Evolutionary conservation across 2,329 filamentous ascomycete genomes (phyloP).

Genomic region (Trichophyton simii): DNA sequence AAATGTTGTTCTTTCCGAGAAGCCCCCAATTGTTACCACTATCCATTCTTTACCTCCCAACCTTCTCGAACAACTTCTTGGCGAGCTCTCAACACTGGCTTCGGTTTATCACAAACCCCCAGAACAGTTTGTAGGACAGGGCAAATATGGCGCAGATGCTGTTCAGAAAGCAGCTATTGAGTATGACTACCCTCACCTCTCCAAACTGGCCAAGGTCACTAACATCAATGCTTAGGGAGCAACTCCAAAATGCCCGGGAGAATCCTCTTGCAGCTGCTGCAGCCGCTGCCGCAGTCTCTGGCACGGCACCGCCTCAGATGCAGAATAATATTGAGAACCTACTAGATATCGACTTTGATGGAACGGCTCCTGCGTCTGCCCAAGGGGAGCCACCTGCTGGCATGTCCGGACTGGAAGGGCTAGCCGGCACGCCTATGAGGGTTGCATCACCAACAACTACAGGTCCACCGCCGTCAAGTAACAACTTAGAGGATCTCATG

Average conservation of each 20-base stretch:
- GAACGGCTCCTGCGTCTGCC: conserved; percentile 76
- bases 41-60: conserved; percentile 77
- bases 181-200: conserved; percentile 26
- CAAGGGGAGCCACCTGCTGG: conserved; percentile 51
- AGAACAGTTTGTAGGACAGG: conserved; percentile 94
- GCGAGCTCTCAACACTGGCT: conserved; percentile 83
- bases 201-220: conserved; percentile 10
- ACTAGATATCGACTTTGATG: conserved; percentile 92
- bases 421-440: conserved; percentile 46
- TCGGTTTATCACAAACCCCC: conserved; percentile 98
- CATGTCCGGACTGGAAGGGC: conserved; percentile 49
- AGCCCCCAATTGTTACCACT: conserved; percentile 86
- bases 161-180: conserved; percentile 93
- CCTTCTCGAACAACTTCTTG: conserved; percentile 78
- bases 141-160: conserved; percentile 82
- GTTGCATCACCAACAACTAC: conserved; percentile 33
- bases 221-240: conserved; percentile 45
- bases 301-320: conserved; percentile 38
- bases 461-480: conserved; percentile 27
- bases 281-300: conserved; percentile 49
- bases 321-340: conserved; percentile 87
- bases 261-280: conserved; percentile 87
- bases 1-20: conserved; percentile 84
- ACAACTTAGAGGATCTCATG: conserved; percentile 71
- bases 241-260: conserved; percentile 79